Conservation (phyloP, 139 green algal genomes). For the Micromonas pusilla region DNA sequence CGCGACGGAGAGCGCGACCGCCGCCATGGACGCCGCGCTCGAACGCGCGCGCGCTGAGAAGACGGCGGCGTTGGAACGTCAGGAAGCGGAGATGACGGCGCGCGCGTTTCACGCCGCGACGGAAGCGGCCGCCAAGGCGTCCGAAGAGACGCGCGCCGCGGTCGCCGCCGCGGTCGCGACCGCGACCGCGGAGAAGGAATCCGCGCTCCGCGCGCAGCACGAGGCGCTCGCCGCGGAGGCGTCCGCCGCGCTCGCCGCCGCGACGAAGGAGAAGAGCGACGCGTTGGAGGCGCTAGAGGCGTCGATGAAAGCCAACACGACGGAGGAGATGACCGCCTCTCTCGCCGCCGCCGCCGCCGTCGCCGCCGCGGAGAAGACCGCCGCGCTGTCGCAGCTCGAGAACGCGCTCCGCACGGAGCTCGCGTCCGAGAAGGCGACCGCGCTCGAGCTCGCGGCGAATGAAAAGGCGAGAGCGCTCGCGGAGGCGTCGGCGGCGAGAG, state of each 20-base stretch:
- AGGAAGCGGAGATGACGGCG: not conserved
- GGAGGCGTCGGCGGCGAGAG: not conserved
- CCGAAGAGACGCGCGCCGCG: not conserved
- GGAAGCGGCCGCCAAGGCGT: no score
- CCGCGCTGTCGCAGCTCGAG: not conserved
- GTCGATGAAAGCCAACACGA: not conserved
- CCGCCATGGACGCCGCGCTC: not conserved
- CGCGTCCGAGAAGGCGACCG: not conserved
- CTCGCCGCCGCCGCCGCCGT: not conserved
- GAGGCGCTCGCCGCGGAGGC: slow-evolving; percentile 1
- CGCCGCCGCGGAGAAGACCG: not conserved
- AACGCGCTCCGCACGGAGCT: not conserved
- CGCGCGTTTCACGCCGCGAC: no score
- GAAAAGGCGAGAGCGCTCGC: not conserved
- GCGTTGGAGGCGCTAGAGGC: not conserved
- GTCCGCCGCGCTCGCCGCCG: not conserved
- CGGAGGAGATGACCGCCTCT: not conserved
- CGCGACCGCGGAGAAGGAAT: not conserved
- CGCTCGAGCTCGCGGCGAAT: not conserved
- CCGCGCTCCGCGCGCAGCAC: not conserved
- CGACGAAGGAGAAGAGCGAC: no score
- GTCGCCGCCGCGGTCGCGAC: not conserved
- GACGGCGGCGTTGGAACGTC: not conserved
- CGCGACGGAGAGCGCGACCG: not conserved
- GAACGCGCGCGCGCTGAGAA: not conserved